These are phyloP conservation scores for Prunus yedoensis DNA, from an alignment of 331 rosid genomes.

Conservation along the genomic window DNA sequence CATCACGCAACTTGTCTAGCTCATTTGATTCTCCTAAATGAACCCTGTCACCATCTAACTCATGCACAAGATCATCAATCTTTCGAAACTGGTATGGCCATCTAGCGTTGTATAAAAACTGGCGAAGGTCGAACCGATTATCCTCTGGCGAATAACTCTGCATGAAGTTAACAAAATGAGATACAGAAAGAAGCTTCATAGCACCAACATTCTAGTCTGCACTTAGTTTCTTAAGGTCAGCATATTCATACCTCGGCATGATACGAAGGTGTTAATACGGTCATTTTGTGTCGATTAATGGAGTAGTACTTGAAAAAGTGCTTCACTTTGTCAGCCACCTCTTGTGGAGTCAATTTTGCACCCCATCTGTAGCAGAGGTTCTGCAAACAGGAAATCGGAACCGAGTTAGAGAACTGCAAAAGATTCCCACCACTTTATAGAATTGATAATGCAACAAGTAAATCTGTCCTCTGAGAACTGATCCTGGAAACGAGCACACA, in stretches of 20 bases:
- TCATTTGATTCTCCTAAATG: slow-evolving; percentile 36
- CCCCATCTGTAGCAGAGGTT: slow-evolving; percentile 94
- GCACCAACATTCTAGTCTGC: background rate
- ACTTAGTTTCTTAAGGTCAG: background rate
- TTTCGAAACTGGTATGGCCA: slow-evolving; percentile 91
- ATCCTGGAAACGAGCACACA: background rate
- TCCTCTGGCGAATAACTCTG: slow-evolving; percentile 97
- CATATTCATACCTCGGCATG: slow-evolving; percentile 83
- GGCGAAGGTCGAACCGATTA: slow-evolving; percentile 82
- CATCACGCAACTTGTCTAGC: slow-evolving; percentile 37
- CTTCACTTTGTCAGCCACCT: slow-evolving; percentile 93
- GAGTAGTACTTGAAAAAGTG: slow-evolving; percentile 93
- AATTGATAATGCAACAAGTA: background rate
- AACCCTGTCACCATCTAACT: slow-evolving; percentile 50
- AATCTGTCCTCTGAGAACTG: background rate
- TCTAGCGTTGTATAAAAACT: slow-evolving; percentile 74
- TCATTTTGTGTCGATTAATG: slow-evolving; percentile 92
- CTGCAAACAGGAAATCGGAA: slow-evolving; percentile 25
- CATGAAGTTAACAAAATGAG: background rate
- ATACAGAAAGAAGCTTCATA: background rate
- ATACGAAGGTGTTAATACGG: slow-evolving; percentile 84
- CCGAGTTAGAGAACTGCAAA: background rate
- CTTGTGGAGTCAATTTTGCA: slow-evolving; percentile 65
- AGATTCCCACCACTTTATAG: background rate
- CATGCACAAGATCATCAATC: slow-evolving; percentile 73